A percentile compares a stretch with the other conserved stretches of the same genome.
Evolutionary conservation across 1,284 basidiomycete species (phyloP).

Genomic region (Ganoderma lucidum): DNA sequence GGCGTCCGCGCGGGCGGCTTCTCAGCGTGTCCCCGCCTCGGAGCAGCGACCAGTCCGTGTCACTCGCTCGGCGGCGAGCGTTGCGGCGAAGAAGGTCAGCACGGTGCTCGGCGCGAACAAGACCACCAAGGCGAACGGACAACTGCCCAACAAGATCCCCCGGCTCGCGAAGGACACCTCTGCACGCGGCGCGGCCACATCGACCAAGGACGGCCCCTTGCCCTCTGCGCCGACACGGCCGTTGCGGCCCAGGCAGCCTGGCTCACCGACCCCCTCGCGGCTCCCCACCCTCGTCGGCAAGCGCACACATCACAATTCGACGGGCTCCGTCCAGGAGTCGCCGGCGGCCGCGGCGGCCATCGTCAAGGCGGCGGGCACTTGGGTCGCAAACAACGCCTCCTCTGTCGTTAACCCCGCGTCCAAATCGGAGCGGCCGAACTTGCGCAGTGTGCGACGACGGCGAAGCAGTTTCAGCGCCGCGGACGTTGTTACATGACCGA

Average conservation of each 20-base stretch:
- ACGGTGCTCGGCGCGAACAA: slow-evolving; percentile 41
- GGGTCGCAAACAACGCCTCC: slow-evolving; percentile 77
- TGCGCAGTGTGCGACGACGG: slow-evolving; percentile 73
- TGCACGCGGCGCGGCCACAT: slow-evolving; percentile 43
- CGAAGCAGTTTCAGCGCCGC: slow-evolving; percentile 85
- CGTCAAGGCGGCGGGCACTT: slow-evolving; percentile 55
- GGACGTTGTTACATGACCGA: slow-evolving; percentile 72
- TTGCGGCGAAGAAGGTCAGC: slow-evolving; percentile 55
- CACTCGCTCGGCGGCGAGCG: slow-evolving; percentile 71
- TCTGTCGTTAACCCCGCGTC: slow-evolving; percentile 72
- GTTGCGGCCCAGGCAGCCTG: slow-evolving; percentile 43
- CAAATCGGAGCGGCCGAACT: slow-evolving; percentile 73
- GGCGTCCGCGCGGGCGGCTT: slow-evolving; percentile 47
- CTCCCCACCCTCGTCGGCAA: slow-evolving; percentile 74
- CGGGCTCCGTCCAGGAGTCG: slow-evolving; percentile 59
- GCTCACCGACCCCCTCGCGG: slow-evolving; percentile 74
- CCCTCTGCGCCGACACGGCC: slow-evolving; percentile 43
- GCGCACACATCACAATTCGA: slow-evolving; percentile 55
- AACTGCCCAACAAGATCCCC: slow-evolving; percentile 80
- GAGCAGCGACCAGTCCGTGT: slow-evolving; percentile 77
- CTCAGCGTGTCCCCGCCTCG: slow-evolving; percentile 60
- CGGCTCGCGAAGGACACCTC: slow-evolving; percentile 66
- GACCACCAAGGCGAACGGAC: slow-evolving; percentile 44
- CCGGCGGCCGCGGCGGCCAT: slow-evolving; percentile 45
- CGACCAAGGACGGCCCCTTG: slow-evolving; percentile 44